A percentile compares a stretch with the other conserved stretches of the same genome.
These are phyloP conservation scores for Yamadazyma pseudoaaseri DNA, from an alignment of 1,139 yeast species.

Conservation along the genomic window DNA sequence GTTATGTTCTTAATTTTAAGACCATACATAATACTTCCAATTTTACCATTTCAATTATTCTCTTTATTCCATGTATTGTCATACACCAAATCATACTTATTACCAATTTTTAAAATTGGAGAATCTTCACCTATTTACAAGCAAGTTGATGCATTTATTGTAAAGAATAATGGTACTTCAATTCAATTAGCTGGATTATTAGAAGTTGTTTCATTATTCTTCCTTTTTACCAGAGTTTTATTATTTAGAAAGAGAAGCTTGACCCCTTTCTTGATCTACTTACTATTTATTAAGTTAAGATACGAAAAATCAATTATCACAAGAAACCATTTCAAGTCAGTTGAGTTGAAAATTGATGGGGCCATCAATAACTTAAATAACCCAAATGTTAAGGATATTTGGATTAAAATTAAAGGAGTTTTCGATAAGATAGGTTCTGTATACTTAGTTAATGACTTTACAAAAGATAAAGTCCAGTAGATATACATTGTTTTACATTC, in stretches of 20 bases:
- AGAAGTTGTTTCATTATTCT: conserved; percentile 58
- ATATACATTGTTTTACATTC: too few species aligned
- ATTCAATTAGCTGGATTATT: conserved; percentile 69
- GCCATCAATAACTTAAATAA: conserved; percentile 53
- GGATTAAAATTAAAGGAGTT: conserved; percentile 57
- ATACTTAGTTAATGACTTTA: conserved; percentile 37
- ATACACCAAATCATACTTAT: conserved; percentile 57
- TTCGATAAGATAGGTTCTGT: conserved; percentile 35
- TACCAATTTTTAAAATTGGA: conserved; percentile 62
- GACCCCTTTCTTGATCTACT: conserved; percentile 56
- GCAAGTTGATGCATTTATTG: conserved; percentile 53
- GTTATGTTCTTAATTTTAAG: conserved; percentile 33
- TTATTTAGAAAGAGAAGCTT: conserved; percentile 67
- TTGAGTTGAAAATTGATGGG: conserved; percentile 75
- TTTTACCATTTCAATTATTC: conserved; percentile 52
- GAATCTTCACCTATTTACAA: conserved; percentile 38
- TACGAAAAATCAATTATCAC: conserved; percentile 76
- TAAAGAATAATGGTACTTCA: conserved; percentile 64
- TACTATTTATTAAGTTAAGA: conserved; percentile 71
- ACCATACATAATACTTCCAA: conserved; percentile 43
- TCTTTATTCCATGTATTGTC: conserved; percentile 62
- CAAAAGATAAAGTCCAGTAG: conserved; percentile 23
- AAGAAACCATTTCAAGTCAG: conserved; percentile 63
- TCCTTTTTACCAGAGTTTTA: conserved; percentile 53
- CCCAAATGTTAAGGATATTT: conserved; percentile 61